A percentile compares a stretch with the other conserved stretches of the same genome.
Conservation (phyloP, 2,329 filamentous ascomycete genomes). For the Arthrobotrys musiformis region DNA sequence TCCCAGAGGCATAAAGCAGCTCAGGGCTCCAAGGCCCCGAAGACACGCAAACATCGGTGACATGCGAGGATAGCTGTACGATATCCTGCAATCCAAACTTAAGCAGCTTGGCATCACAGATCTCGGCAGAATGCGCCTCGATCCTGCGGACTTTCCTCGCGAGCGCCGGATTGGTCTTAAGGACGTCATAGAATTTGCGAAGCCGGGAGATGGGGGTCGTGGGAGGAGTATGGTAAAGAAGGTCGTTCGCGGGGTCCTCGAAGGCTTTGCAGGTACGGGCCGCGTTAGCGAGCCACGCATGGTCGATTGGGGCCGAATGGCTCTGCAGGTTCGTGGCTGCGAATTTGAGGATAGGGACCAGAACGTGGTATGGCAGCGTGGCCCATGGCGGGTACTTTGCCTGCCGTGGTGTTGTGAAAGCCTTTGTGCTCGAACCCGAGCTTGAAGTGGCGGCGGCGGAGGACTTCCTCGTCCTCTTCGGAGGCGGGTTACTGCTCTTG, state of each 20-base stretch:
- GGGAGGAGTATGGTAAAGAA: slow-evolving; percentile 32
- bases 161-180: slow-evolving; percentile 21
- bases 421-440: neutral
- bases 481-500: neutral
- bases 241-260: slow-evolving; percentile 41
- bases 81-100: slow-evolving; percentile 37
- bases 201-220: slow-evolving; percentile 17
- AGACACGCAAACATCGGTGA: slow-evolving; percentile 27
- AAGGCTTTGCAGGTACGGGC: slow-evolving; percentile 48
- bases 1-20: neutral
- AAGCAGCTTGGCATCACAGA: slow-evolving; percentile 39
- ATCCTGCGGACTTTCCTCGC: slow-evolving; percentile 22
- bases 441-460: neutral
- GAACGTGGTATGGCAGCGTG: slow-evolving; percentile 33
- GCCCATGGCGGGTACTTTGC: slow-evolving; percentile 44
- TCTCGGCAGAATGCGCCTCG: slow-evolving; percentile 19
- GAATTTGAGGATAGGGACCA: slow-evolving; percentile 35
- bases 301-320: slow-evolving; percentile 16
- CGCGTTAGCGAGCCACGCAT: slow-evolving; percentile 39
- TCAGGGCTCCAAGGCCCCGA: slow-evolving; percentile 3
- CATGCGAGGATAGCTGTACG: slow-evolving; percentile 23
- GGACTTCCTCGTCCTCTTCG: slow-evolving; percentile 5
- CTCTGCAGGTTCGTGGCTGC: slow-evolving; percentile 22
- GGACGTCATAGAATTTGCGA: slow-evolving; percentile 30
- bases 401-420: slow-evolving; percentile 35